Conservation (phyloP, 257 asterid genomes). For the Plantago elongata region DNA sequence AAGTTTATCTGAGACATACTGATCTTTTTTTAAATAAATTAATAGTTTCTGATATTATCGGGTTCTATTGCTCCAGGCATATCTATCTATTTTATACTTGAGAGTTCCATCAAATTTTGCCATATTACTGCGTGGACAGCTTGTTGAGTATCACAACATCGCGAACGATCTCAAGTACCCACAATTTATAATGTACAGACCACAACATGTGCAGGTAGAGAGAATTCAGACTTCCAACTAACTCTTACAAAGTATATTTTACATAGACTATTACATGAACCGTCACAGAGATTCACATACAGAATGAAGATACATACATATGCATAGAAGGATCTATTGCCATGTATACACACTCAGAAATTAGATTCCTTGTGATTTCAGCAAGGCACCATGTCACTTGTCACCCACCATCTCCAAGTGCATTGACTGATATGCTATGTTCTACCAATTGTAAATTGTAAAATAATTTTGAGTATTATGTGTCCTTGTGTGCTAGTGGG, state of each 20-base stretch:
- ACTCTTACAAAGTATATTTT: neutral
- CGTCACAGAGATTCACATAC: too few species aligned
- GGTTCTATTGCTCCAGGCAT: conserved; percentile 56
- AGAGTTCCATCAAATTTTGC: conserved; percentile 48
- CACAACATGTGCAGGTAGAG: conserved; percentile 54
- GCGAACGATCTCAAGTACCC: conserved; percentile 75
- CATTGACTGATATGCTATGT: too few species aligned
- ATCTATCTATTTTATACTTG: conserved; percentile 74
- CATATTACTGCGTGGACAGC: conserved; percentile 62
- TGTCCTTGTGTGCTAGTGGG: too few species aligned
- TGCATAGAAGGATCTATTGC: too few species aligned
- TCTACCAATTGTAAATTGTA: too few species aligned
- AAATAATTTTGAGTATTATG: too few species aligned
- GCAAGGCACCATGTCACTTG: too few species aligned
- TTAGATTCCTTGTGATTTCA: too few species aligned
- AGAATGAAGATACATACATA: too few species aligned
- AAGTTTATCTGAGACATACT: conserved; percentile 29
- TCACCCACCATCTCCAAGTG: too few species aligned
- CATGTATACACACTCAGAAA: too few species aligned
- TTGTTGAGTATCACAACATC: conserved; percentile 63
- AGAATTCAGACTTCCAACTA: neutral
- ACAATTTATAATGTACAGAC: conserved; percentile 69
- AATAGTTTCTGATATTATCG: conserved; percentile 18
- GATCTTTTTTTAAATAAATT: neutral
- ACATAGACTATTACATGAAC: too few species aligned